These are phyloP conservation scores for Dalbergia cochinchinensis DNA, from an alignment of 306 rosid species.

Conservation along the genomic window DNA sequence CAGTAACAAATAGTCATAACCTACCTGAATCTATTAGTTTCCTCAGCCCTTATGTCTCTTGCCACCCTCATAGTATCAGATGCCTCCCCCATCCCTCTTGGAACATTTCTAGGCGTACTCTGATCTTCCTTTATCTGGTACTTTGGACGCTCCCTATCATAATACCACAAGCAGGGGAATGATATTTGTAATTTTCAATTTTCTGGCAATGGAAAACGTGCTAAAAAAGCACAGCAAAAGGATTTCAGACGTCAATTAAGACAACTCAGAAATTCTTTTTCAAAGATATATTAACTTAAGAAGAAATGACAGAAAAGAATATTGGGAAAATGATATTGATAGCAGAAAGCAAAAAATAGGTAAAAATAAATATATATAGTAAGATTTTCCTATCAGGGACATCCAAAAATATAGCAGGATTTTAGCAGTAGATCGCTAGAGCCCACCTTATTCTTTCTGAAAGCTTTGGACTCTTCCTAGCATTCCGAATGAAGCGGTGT, in stretches of 20 bases:
- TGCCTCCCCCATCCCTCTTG: conserved; percentile 63
- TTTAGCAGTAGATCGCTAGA: conserved; percentile 25
- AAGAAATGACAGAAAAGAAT: neutral
- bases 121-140: conserved; percentile 78
- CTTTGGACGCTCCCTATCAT: conserved; percentile 90
- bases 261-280: conserved; percentile 16
- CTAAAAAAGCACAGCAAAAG: conserved; percentile 31
- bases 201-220: conserved; percentile 38
- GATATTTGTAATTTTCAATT: conserved; percentile 30
- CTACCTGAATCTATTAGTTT: conserved; percentile 76
- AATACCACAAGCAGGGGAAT: conserved; percentile 49
- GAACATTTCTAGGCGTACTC: conserved; percentile 64
- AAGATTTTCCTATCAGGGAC: neutral
- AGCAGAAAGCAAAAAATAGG: conserved; percentile 24
- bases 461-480: conserved; percentile 89
- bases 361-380: conserved; percentile 36
- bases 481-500: conserved; percentile 91
- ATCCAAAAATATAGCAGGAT: conserved; percentile 22
- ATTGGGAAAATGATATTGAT: neutral
- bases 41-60: conserved; percentile 70
- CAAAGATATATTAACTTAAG: neutral
- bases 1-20: conserved; percentile 45
- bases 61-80: conserved; percentile 78
- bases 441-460: conserved; percentile 91
- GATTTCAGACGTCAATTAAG: conserved; percentile 9